Conservation (phyloP, 73 alveolate species). For the Uronychia binucleata region DNA sequence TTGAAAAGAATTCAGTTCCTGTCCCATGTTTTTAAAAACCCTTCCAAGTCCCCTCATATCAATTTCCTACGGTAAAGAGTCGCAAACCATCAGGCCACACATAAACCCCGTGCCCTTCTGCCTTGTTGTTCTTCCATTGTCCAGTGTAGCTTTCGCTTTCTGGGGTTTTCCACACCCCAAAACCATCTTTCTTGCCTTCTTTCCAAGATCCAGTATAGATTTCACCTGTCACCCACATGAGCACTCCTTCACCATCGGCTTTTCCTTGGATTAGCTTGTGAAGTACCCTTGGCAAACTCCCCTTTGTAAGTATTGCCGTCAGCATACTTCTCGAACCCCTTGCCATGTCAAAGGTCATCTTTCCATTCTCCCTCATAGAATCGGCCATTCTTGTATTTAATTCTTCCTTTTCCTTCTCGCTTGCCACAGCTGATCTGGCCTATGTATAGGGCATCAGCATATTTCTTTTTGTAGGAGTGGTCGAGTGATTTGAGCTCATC, state of each 20-base stretch:
- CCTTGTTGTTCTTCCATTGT: background rate
- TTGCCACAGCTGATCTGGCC: conserved; percentile 17
- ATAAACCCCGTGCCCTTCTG: background rate
- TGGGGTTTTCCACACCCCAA: background rate
- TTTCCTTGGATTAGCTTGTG: background rate
- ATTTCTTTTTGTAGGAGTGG: background rate
- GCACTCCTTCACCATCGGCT: background rate
- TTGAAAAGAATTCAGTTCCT: conserved; percentile 11
- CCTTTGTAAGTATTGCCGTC: conserved; percentile 30
- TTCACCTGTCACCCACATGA: background rate
- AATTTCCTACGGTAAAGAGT: background rate
- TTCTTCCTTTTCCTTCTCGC: conserved; percentile 22
- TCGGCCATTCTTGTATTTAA: conserved; percentile 6
- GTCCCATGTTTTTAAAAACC: conserved; percentile 9
- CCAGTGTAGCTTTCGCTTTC: background rate
- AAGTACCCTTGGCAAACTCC: conserved; percentile 21
- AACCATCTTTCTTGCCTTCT: background rate
- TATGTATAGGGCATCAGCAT: conserved; percentile 7
- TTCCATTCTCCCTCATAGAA: conserved; percentile 18
- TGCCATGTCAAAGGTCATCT: conserved; percentile 12
- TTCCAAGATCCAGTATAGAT: background rate
- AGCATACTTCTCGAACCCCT: background rate
- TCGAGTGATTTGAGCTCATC: background rate
- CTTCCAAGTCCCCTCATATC: conserved; percentile 21
- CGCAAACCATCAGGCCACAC: background rate